Percentiles rank a stretch among this genome's conserved stretches.
Evolutionary conservation across 1,284 basidiomycete genomes (phyloP).

Genomic region (Testicularia cyperi): DNA sequence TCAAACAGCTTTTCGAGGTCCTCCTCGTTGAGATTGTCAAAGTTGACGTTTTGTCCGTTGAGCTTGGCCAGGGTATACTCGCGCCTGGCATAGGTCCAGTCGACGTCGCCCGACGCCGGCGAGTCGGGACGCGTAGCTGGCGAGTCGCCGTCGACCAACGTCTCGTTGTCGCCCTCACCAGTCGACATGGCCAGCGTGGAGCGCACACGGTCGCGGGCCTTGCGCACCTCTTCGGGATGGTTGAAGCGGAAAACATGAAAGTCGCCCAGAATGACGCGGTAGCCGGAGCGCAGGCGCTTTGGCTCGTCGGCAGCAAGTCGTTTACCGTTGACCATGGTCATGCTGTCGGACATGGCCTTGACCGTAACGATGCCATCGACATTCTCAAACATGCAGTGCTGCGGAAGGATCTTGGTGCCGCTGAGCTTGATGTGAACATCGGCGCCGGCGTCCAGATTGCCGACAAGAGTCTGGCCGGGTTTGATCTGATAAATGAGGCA

Average conservation of each 20-base stretch:
- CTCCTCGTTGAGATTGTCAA: slow-evolving; percentile 53
- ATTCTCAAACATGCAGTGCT: slow-evolving; percentile 90
- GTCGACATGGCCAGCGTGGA: slow-evolving; percentile 42
- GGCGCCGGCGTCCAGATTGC: slow-evolving; percentile 23
- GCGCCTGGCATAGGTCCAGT: slow-evolving; percentile 54
- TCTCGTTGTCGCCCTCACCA: slow-evolving; percentile 43
- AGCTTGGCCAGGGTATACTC: slow-evolving; percentile 50
- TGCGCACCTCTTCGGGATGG: slow-evolving; percentile 50
- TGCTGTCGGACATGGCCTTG: slow-evolving; percentile 74
- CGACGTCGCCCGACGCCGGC: slow-evolving; percentile 48
- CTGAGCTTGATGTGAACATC: slow-evolving; percentile 75
- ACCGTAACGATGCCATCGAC: slow-evolving; percentile 80
- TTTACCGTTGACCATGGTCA: slow-evolving; percentile 87
- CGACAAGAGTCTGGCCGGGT: slow-evolving; percentile 74
- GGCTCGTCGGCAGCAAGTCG: slow-evolving; percentile 43
- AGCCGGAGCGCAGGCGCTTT: slow-evolving; percentile 74
- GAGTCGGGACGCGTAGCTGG: slow-evolving; percentile 45
- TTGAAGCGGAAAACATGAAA: slow-evolving; percentile 98
- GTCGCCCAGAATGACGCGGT: slow-evolving; percentile 93
- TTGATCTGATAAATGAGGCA: slow-evolving; percentile 78
- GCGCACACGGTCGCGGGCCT: slow-evolving; percentile 45
- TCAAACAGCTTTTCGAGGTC: slow-evolving; percentile 57
- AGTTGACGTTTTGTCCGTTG: slow-evolving; percentile 53
- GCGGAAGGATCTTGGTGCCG: slow-evolving; percentile 84
- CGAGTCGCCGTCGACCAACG: slow-evolving; percentile 21